These are phyloP conservation scores for Pseudogymnoascus pannorum DNA, from an alignment of 2,329 filamentous ascomycete species.

Conservation along the genomic window DNA sequence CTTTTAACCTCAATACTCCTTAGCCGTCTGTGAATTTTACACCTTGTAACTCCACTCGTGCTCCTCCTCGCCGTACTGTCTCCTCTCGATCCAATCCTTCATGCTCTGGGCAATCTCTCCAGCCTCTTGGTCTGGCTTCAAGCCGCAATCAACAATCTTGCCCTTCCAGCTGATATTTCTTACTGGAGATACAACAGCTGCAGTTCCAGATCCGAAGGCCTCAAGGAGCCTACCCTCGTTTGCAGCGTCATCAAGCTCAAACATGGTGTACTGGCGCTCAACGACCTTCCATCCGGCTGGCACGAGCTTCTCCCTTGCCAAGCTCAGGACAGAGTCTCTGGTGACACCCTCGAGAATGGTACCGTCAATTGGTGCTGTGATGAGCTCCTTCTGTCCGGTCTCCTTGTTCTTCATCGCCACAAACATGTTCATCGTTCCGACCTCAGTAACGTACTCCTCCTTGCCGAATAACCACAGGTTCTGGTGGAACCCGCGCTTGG, in stretches of 20 bases:
- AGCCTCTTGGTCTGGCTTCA: conserved; percentile 75
- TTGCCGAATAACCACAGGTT: conserved; percentile 97
- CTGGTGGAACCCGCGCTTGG: conserved; percentile 89
- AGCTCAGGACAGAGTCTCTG: conserved; percentile 77
- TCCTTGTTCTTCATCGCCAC: conserved; percentile 76
- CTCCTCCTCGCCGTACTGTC: conserved; percentile 90
- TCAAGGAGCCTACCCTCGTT: conserved; percentile 82
- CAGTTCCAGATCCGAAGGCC: conserved; percentile 89
- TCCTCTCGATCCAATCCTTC: conserved; percentile 94
- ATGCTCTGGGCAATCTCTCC: conserved; percentile 78
- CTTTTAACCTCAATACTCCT: not conserved
- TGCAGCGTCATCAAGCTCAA: conserved; percentile 72
- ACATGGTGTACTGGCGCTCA: conserved; percentile 91
- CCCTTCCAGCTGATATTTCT: conserved; percentile 85
- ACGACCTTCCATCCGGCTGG: conserved; percentile 82
- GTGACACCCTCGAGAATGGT: conserved; percentile 96
- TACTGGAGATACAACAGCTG: conserved; percentile 87
- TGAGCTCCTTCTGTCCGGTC: conserved; percentile 82
- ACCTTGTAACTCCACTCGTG: conserved; percentile 75
- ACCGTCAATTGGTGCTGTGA: conserved; percentile 93
- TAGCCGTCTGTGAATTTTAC: not conserved
- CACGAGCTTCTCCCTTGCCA: conserved; percentile 74
- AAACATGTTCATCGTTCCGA: conserved; percentile 99
- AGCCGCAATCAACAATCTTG: conserved; percentile 71
- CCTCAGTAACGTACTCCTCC: conserved; percentile 93